Base-by-base conservation (phyloP, 2,329 filamentous ascomycete genomes). In the Colletotrichum sojae region DNA sequence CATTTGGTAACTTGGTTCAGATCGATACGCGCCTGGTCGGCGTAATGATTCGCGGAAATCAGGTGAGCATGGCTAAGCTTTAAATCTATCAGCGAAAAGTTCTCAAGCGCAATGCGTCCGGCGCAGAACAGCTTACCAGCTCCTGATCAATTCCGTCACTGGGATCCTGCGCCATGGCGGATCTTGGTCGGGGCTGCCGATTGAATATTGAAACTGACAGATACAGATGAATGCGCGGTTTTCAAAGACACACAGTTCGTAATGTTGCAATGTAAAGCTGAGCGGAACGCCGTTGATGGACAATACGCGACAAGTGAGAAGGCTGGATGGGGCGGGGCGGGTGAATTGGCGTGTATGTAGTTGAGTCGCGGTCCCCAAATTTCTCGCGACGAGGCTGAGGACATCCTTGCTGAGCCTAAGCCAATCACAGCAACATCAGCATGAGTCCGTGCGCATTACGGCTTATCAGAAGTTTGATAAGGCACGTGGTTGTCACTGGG, bases 1-100 rank as follows among this genome's bases (percentile, higher is more conserved):
- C 94, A 95, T 76, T 93, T 91, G 70, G 94, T 91, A 27, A 95
- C 93, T 73, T 95, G 92, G 67, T 92, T 89, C 36, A 93, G 85
- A 74, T 91, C 89, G 73, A 97, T 85, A 60, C 89, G 88, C 58
- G 90, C 89, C 76, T 92, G 89, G 69, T 89, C 82, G 2, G 95
- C 93, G 80, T 95, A 98, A 75, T 92, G 89, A 78, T 92, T 92
- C 48, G 91, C 91, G 56, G 94, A 98, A 72, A 98, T 86, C 71
- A 98, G 89, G 80, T 98, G 95, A 74, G 98, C 90, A 83, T 98
- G 95, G 61, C 91, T 91, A 77, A 97, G 89, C 93, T 96, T 77
- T 18, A 40, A 13, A 10, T 36, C 39, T 13, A 54, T 71, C 12
- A 66, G 58, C 53, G n/a, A 58, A 3, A 16, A 40, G 5, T 36